Conservation (phyloP, 495 filamentous ascomycete genomes). For the Tuber microsphaerosporum region DNA sequence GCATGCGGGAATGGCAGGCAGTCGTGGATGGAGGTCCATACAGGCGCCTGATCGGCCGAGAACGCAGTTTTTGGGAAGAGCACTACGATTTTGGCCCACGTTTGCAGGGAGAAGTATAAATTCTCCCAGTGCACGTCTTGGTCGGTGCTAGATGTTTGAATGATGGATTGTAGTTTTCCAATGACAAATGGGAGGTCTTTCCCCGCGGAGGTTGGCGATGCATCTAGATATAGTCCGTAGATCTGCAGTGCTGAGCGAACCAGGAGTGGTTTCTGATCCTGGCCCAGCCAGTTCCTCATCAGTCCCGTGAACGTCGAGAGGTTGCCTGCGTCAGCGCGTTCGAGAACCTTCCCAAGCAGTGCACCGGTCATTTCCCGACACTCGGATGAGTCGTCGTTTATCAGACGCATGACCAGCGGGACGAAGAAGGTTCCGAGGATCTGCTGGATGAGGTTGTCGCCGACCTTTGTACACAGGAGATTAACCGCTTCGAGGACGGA, state of each 20-base stretch:
- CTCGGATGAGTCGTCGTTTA: slow-evolving; percentile 78
- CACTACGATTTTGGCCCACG: slow-evolving; percentile 61
- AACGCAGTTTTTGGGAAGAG: slow-evolving; percentile 58
- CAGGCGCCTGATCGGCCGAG: slow-evolving; percentile 50
- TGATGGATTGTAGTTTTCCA: slow-evolving; percentile 46
- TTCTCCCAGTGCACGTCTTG: slow-evolving; percentile 61
- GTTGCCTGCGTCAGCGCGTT: slow-evolving; percentile 66
- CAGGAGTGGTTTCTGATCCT: slow-evolving; percentile 62
- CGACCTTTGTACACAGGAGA: slow-evolving; percentile 71
- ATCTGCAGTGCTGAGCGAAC: slow-evolving; percentile 66
- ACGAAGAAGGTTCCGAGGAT: slow-evolving; percentile 75
- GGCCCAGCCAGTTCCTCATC: slow-evolving; percentile 67
- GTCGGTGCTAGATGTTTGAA: slow-evolving; percentile 48
- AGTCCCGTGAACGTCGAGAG: slow-evolving; percentile 60
- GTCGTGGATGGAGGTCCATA: slow-evolving; percentile 59
- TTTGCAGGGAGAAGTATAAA: slow-evolving; percentile 65
- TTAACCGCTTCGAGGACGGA: slow-evolving; percentile 88
- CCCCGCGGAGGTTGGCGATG: slow-evolving; percentile 47
- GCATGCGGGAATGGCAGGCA: slow-evolving; percentile 66
- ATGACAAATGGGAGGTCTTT: slow-evolving; percentile 40
- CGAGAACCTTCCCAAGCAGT: slow-evolving; percentile 71
- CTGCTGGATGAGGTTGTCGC: slow-evolving; percentile 71
- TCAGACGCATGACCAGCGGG: slow-evolving; percentile 72
- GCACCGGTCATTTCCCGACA: slow-evolving; percentile 78
- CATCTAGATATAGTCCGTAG: slow-evolving; percentile 76